Percentiles rank a stretch among this genome's conserved stretches.
Evolutionary conservation across 2,329 filamentous ascomycete genomes (phyloP).

Genomic region (Nemania sp.): DNA sequence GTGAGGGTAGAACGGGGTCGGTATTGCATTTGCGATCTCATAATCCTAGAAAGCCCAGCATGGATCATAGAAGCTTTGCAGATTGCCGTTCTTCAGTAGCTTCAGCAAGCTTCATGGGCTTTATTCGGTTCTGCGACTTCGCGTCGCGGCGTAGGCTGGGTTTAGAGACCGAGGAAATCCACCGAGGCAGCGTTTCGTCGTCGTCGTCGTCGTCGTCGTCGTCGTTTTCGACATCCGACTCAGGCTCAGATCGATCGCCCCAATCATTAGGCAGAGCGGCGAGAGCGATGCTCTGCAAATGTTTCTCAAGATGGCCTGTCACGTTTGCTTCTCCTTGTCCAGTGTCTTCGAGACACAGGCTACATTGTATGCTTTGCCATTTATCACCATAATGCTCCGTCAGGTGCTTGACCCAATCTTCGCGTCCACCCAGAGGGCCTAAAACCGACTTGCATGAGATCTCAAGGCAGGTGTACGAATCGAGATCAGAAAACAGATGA

Average conservation of each 20-base stretch:
- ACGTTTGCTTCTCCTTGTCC: constrained; percentile 12
- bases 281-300: constrained; percentile 20
- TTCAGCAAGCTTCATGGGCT: too few relatives aligned
- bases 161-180: too few relatives aligned
- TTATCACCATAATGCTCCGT: background rate
- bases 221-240: background rate
- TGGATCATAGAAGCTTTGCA: too few relatives aligned
- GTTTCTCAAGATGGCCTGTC: constrained; percentile 14
- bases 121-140: too few relatives aligned
- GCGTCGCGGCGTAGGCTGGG: too few relatives aligned
- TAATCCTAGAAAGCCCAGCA: too few relatives aligned
- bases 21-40: too few relatives aligned
- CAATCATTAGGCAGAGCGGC: constrained; percentile 7
- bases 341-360: constrained; percentile 16
- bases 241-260: background rate
- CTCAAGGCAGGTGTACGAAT: constrained; percentile 21
- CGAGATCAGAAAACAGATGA: constrained; percentile 16
- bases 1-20: too few relatives aligned
- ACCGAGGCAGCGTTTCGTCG: too few relatives aligned
- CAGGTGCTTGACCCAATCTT: constrained; percentile 14
- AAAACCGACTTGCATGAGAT: background rate
- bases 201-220: too few relatives aligned
- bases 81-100: too few relatives aligned
- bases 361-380: constrained; percentile 20
- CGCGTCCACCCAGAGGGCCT: background rate